Base-by-base conservation (phyloP, 495 filamentous ascomycete species). In the Penicillium coprophilum region DNA sequence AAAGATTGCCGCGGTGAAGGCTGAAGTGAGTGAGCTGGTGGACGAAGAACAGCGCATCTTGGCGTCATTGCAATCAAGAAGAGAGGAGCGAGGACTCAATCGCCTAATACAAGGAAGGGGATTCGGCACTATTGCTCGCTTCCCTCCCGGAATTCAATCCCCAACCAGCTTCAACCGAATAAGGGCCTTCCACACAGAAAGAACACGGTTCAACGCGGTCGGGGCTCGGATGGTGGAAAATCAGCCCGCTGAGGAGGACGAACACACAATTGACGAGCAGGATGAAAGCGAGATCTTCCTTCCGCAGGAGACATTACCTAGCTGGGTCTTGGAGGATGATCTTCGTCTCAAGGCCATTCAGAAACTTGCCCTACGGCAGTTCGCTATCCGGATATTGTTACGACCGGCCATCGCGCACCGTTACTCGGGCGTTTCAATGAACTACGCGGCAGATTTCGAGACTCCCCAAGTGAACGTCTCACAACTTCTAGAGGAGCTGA, bases 1-100 rank as follows among this genome's bases (percentile, higher is more conserved):
- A 60, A 77, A 76, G 59, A 77, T 79, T 28, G 75, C 76, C 34
- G 75, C 73, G 2, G 76, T 76, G 1, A 75, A 74, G 61, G 75
- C 73, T 23, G 76, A 79, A 44, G 72, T 77, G 46, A 67, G 69
- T 39, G 71, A 72, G 40, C 51, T 79, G 50, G 63, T 74, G 41
- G 71, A 76, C 19, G 74, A 79, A 60, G 76, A 77, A 47, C 59
- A 70, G 24, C 71, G 72, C 15, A 48, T 77, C 45, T 20, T 77
- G 23, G 64, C 65, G 27, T 58, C 70, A 12, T 48, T 77, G 9
- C 51, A 63, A 15, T 59, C 59, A 41, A 59, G 69, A 28, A 70
- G 64, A 24, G 68, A 61, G 28, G 15, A 27, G 6, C 57, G 62
- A 9, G 49, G 50, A 13, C 50, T 66, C 28, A 51, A 56, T 47